Percentiles rank a stretch among this genome's conserved stretches.
Evolutionary conservation across 148 eudicot genomes (phyloP).

Genomic region (Camellia lanceoleosa): DNA sequence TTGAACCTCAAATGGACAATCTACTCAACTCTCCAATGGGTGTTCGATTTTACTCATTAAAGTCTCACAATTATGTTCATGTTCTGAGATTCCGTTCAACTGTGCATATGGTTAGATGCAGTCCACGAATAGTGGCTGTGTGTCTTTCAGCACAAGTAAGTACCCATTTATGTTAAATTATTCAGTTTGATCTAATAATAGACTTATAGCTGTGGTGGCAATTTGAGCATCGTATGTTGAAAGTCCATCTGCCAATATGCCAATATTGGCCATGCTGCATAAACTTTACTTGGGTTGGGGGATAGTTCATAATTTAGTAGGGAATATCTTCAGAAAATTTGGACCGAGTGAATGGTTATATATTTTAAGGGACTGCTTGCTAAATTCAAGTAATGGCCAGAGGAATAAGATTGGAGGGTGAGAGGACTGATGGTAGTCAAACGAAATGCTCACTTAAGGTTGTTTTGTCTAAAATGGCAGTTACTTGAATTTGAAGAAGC

Average conservation of each 20-base stretch:
- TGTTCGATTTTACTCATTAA: constrained; percentile 93
- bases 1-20: constrained; percentile 53
- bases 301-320: neutral
- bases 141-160: constrained; percentile 93
- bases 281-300: neutral
- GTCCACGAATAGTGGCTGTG: constrained; percentile 85
- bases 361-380: neutral
- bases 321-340: neutral
- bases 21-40: constrained; percentile 59
- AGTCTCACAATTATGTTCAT: constrained; percentile 79
- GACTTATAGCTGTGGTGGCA: neutral
- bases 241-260: neutral
- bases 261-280: neutral
- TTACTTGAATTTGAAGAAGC: neutral
- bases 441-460: neutral
- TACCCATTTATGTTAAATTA: neutral
- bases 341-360: neutral
- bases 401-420: neutral
- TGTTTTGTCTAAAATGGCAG: neutral
- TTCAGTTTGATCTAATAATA: neutral
- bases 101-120: constrained; percentile 81
- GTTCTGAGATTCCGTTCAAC: constrained; percentile 79
- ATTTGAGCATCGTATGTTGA: neutral
- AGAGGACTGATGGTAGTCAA: neutral
- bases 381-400: neutral